These are phyloP conservation scores for Aspergillus spinulosporus DNA, from an alignment of 2,329 filamentous ascomycete species.

Conservation along the genomic window DNA sequence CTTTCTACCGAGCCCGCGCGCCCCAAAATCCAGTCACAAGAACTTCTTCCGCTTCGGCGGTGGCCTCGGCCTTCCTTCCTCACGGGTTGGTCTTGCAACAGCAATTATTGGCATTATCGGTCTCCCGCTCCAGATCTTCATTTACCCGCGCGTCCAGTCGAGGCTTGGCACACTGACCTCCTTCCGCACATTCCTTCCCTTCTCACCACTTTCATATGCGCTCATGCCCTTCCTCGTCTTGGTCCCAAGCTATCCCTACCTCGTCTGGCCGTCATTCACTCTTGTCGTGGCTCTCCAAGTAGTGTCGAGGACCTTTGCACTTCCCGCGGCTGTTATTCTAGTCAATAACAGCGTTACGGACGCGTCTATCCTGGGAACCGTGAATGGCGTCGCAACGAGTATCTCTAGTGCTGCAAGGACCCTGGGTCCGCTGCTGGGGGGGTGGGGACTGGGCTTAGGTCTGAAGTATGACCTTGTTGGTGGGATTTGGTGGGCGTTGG, in stretches of 20 bases:
- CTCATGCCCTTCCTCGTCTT: constrained; percentile 70
- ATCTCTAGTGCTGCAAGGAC: constrained; percentile 56
- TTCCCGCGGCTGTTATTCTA: constrained; percentile 60
- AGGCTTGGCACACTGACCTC: constrained; percentile 67
- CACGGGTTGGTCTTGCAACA: constrained; percentile 73
- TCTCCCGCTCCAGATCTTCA: constrained; percentile 68
- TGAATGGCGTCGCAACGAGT: constrained; percentile 61
- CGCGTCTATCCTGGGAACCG: constrained; percentile 56
- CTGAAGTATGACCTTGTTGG: constrained; percentile 57
- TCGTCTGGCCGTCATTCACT: constrained; percentile 66
- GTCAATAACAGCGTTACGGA: constrained; percentile 63
- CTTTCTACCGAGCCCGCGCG: constrained; percentile 72
- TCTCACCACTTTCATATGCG: constrained; percentile 70
- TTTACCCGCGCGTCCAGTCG: constrained; percentile 68
- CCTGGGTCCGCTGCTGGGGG: constrained; percentile 56
- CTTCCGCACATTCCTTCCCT: constrained; percentile 67
- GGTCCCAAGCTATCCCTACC: constrained; percentile 56
- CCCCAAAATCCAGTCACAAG: constrained; percentile 43
- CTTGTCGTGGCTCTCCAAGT: constrained; percentile 69
- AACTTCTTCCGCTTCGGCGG: constrained; percentile 63
- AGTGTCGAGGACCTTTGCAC: constrained; percentile 67
- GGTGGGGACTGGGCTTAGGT: constrained; percentile 56
- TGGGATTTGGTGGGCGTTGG: constrained; percentile 59
- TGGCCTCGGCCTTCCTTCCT: constrained; percentile 71
- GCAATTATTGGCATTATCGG: constrained; percentile 74